phyloP scores from a whole-genome alignment of 345 rosid species.

The Bruguiera parviflora region DNA sequence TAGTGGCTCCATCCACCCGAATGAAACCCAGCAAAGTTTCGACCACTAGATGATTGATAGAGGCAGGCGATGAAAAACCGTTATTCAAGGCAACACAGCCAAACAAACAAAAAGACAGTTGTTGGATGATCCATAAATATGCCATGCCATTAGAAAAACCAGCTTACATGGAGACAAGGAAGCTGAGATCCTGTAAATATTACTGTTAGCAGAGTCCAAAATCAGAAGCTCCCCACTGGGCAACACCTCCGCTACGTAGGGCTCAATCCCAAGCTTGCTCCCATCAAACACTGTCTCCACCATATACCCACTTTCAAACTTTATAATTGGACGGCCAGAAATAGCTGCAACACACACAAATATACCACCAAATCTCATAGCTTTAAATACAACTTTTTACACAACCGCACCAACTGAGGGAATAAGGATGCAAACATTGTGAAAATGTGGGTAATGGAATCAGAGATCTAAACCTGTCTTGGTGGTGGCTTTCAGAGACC shows the following conservation, averaged over 20 bases:
- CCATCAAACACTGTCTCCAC: conserved; percentile 99
- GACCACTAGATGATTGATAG: not conserved
- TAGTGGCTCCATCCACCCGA: not conserved
- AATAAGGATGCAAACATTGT: not conserved
- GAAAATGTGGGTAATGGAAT: conserved; percentile 14
- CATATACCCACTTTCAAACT: conserved; percentile 80
- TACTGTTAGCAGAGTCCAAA: conserved; percentile 86
- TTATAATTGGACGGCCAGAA: conserved; percentile 83
- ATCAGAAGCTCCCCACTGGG: conserved; percentile 82
- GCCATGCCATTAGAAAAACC: conserved; percentile 3
- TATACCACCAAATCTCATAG: not conserved
- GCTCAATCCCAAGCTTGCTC: conserved; percentile 93
- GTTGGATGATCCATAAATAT: not conserved
- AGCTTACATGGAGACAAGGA: conserved; percentile 87
- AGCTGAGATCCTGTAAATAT: conserved; percentile 81
- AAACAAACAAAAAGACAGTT: not conserved
- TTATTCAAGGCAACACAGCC: not conserved
- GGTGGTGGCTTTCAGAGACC: conserved; percentile 86
- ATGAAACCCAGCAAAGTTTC: conserved; percentile 1
- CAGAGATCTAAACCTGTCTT: conserved; percentile 68
- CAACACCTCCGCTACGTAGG: conserved; percentile 69
- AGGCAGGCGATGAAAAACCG: not conserved
- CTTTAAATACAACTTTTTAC: conserved; percentile 16
- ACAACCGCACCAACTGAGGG: not conserved
- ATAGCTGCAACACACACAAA: conserved; percentile 43